Evolutionary conservation across 1,139 yeast genomes (phyloP).

Genomic region (Pichia sp.): DNA sequence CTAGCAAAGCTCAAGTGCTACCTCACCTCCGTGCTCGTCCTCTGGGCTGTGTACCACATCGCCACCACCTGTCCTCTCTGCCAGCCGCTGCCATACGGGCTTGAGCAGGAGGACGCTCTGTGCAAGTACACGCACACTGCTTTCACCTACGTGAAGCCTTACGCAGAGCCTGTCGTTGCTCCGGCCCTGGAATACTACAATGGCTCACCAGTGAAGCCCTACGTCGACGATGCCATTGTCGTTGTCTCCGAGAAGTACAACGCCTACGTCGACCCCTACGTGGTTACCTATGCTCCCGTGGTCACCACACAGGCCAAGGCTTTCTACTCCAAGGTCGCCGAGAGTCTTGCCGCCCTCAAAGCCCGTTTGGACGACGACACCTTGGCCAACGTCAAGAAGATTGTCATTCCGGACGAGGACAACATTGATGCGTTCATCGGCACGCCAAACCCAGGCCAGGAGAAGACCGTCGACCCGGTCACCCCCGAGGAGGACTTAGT

Average conservation of each 20-base stretch:
- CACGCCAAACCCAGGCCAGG: slow-evolving; percentile 7
- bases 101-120: slow-evolving; percentile 12
- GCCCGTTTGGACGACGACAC: slow-evolving; percentile 12
- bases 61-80: slow-evolving; percentile 17
- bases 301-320: background rate
- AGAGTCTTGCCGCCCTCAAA: slow-evolving; percentile 1
- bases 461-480: slow-evolving; percentile 10
- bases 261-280: slow-evolving; percentile 9
- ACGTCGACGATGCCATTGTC: slow-evolving; percentile 18
- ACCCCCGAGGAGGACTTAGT: slow-evolving; percentile 14
- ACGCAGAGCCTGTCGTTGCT: slow-evolving; percentile 16
- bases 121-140: slow-evolving; percentile 26
- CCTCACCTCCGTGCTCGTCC: slow-evolving; percentile 11
- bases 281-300: slow-evolving; percentile 11
- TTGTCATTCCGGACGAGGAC: slow-evolving; percentile 14
- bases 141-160: slow-evolving; percentile 22
- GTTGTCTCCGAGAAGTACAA: background rate
- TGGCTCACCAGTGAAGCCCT: slow-evolving; percentile 25
- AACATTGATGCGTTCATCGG: slow-evolving; percentile 13
- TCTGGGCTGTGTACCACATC: slow-evolving; percentile 14
- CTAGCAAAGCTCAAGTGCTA: slow-evolving; percentile 19
- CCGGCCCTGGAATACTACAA: slow-evolving; percentile 20
- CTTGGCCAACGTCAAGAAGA: slow-evolving; percentile 12
- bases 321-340: background rate
- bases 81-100: slow-evolving; percentile 10